phyloP scores from a whole-genome alignment of 768 basidiomycete genomes.

The Mycena olivaceomarginata region DNA sequence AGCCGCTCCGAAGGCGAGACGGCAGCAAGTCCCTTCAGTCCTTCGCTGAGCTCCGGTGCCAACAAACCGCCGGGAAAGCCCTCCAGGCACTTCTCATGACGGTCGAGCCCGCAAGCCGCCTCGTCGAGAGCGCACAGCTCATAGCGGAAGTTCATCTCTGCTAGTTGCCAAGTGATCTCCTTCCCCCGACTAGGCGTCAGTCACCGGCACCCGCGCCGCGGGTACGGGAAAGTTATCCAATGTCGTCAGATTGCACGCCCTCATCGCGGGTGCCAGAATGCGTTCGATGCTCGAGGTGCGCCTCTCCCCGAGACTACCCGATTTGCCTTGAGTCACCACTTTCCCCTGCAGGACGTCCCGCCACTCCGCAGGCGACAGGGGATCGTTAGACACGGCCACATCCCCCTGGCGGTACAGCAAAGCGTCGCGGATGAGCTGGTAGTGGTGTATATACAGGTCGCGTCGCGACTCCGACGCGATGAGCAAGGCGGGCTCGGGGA shows the following conservation, averaged over 20 bases:
- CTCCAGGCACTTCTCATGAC: not conserved
- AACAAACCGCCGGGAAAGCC: not conserved
- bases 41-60: not conserved
- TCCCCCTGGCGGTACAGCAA: not conserved
- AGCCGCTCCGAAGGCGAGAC: not conserved
- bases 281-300: not conserved
- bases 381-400: not conserved
- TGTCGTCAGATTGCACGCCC: not conserved
- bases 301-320: too few relatives aligned
- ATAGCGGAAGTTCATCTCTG: constrained; percentile 5
- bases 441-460: constrained; percentile 2
- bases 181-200: not conserved
- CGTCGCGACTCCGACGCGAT: not conserved
- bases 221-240: not conserved
- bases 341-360: not conserved
- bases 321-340: not conserved
- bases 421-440: constrained; percentile 4
- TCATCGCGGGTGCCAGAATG: not conserved
- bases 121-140: not conserved
- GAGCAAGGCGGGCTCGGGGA: constrained; percentile 16
- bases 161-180: constrained; percentile 1
- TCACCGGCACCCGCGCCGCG: not conserved
- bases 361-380: not conserved
- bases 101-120: too few relatives aligned
- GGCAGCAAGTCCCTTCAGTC: not conserved